Base-by-base conservation (phyloP, 257 asterid species). In the Solanum gandarillasii region DNA sequence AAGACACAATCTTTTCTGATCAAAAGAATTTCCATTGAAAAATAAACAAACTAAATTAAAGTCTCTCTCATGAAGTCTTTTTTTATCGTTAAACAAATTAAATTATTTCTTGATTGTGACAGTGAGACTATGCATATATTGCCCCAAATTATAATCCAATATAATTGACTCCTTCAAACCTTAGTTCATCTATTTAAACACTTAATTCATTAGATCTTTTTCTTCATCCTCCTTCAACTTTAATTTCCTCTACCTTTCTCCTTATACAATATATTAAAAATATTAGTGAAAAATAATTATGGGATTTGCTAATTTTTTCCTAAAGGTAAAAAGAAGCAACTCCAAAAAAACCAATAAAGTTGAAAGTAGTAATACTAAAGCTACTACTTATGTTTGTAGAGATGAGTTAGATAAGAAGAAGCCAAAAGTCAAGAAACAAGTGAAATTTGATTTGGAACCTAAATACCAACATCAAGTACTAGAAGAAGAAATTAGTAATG, bases 351-450 rank as follows among this genome's bases (percentile, higher is more conserved):
- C 3, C 87, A 73, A 73, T 16, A 41, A 41, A 4, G 83, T 29
- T 70, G 68, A 67, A 38, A 48, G 14, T 27, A 62, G 16, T 32
- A 11, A 0, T n/a, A 43, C 6, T 23, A 70, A 3, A 5, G 9
- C 27, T 43, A 27, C 27, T 27, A 79, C n/a, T 27, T 70, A 70
- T 67, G 83, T 85, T 7, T 70, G 31, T 32, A 86, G 83, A 43
- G 83, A 78, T 39, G 87, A 68, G 41, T 25, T 86, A 27, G 76
- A 27, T 34, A 58, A 83, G 23, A 76, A 87, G 86, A 78, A 60
- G 48, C 48, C 65, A 12, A 87, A 60, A 31, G 29, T 88, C 52
- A 83, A 90, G 87, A 82, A 87, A 72, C 79, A 81, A 67, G 78
- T 87, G 46, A 87, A 62, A 36, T 43, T 86, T 78, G 71, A 71